phyloP scores from a whole-genome alignment of 306 rosid species.

The Cucumis melo region DNA sequence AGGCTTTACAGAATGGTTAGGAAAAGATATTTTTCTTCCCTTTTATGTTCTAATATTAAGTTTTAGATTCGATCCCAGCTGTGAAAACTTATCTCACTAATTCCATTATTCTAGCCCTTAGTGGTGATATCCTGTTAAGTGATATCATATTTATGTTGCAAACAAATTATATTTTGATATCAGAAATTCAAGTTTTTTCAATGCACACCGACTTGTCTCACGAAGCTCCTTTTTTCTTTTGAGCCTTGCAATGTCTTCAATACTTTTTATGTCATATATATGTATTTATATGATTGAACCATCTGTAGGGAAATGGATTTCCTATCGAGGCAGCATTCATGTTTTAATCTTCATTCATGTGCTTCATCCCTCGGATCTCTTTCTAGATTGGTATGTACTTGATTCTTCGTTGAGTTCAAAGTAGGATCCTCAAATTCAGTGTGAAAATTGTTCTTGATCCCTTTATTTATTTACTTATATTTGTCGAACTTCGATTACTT shows the following conservation, averaged over 20 bases:
- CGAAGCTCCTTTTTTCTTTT: background rate
- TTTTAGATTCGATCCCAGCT: background rate
- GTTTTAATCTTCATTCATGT: constrained; percentile 84
- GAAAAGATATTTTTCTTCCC: background rate
- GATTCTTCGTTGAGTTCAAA: background rate
- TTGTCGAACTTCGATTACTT: background rate
- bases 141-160: background rate
- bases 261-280: background rate
- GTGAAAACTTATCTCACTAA: background rate
- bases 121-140: background rate
- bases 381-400: constrained; percentile 66
- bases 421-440: background rate
- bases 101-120: background rate
- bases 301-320: constrained; percentile 82
- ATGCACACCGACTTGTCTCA: background rate
- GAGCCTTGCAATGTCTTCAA: background rate
- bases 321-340: constrained; percentile 62
- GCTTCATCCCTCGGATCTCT: constrained; percentile 92
- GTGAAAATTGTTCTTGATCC: background rate
- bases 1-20: constrained; percentile 83
- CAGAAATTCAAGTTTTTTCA: background rate
- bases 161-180: background rate
- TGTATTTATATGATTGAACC: constrained; percentile 11
- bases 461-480: background rate
- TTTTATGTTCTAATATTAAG: background rate